These are phyloP conservation scores for Imleria badia DNA, from an alignment of 768 basidiomycete genomes.

Conservation along the genomic window DNA sequence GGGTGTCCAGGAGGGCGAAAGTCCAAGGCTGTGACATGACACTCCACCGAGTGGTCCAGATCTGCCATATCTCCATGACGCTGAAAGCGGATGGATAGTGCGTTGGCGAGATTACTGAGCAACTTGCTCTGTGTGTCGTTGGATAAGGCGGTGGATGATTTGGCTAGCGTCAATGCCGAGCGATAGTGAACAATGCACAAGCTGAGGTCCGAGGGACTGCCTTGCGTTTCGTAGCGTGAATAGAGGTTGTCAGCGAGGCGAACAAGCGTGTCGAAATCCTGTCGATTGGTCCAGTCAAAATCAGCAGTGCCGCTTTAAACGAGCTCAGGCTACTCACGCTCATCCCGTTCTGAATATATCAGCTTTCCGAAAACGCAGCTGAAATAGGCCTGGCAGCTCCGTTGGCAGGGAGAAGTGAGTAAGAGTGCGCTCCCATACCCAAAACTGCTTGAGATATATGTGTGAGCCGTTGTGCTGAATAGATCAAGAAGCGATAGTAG, in stretches of 20 bases:
- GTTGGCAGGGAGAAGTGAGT: conserved; percentile 1
- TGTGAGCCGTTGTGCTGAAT: conserved; percentile 10
- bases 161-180: conserved; percentile 25
- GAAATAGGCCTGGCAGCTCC: background rate
- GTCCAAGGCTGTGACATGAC: conserved; percentile 25
- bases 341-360: conserved; percentile 4
- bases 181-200: conserved; percentile 28
- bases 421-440: conserved; percentile 3
- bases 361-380: background rate
- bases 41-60: conserved; percentile 29
- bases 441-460: conserved; percentile 11
- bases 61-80: conserved; percentile 26
- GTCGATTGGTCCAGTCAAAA: background rate
- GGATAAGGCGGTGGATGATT: conserved; percentile 14
- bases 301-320: background rate
- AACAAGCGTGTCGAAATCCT: conserved; percentile 26
- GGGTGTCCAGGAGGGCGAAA: conserved; percentile 28
- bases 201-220: conserved; percentile 23
- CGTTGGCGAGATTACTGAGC: conserved; percentile 29
- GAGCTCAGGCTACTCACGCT: conserved; percentile 11
- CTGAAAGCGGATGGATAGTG: conserved; percentile 28
- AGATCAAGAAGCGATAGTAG: conserved; percentile 4
- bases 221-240: conserved; percentile 22
- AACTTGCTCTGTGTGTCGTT: conserved; percentile 25
- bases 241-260: conserved; percentile 26